phyloP scores from a whole-genome alignment of 305 asterid species.

The Nicotiana rustica region DNA sequence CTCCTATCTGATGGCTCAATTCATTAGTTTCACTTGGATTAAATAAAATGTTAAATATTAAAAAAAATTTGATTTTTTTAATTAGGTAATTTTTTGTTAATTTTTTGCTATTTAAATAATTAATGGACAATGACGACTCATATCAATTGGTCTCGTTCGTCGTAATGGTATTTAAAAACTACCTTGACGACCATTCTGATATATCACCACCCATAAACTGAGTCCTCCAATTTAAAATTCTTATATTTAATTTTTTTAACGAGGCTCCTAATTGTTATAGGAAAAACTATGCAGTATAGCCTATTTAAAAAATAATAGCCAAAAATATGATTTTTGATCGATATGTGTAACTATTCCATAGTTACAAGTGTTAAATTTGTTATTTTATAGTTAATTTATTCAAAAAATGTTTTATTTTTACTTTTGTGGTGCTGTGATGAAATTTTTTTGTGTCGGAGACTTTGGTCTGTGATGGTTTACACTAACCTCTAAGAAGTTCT shows the following conservation, averaged over 20 bases:
- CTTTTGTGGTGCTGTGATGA: conserved; percentile 44
- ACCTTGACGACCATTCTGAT: conserved; percentile 90
- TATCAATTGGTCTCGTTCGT: conserved; percentile 79
- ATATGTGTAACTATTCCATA: too few species aligned
- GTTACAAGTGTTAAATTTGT: background rate
- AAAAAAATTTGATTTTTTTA: too few species aligned
- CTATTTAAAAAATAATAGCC: too few species aligned
- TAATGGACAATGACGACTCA: conserved; percentile 44
- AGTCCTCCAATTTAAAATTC: conserved; percentile 46
- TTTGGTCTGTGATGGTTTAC: conserved; percentile 53
- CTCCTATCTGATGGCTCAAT: conserved; percentile 67
- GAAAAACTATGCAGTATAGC: too few species aligned
- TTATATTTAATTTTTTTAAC: conserved; percentile 22
- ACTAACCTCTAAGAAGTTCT: conserved; percentile 67
- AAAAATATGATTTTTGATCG: too few species aligned
- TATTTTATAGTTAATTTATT: too few species aligned
- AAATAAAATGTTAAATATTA: too few species aligned
- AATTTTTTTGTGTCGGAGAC: conserved; percentile 48
- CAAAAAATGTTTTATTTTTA: background rate
- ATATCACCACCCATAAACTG: conserved; percentile 91
- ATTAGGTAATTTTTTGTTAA: background rate
- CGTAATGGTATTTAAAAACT: conserved; percentile 61
- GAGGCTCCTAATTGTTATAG: conserved; percentile 16
- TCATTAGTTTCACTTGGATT: too few species aligned
- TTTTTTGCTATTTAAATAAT: background rate